Evolutionary conservation across 2,329 filamentous ascomycete genomes (phyloP).

Genomic region (Pleurostoma richardsiae): DNA sequence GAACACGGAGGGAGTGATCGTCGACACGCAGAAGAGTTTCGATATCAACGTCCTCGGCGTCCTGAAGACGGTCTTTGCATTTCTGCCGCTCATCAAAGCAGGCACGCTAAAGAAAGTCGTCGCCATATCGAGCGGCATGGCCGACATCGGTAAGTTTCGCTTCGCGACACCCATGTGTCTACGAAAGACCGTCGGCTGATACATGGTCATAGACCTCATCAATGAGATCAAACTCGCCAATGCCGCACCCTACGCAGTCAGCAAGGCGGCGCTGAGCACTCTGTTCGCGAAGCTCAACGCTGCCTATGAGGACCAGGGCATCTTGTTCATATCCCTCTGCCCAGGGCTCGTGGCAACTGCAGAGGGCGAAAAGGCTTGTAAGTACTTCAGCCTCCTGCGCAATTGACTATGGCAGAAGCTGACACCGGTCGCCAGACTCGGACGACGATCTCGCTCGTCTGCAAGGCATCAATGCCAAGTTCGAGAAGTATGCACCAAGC

Average conservation of each 20-base stretch:
- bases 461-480: too few species aligned
- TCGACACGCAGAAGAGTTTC: conserved; percentile 15
- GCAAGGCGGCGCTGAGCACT: conserved; percentile 49
- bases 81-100: conserved; percentile 45
- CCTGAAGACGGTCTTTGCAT: conserved; percentile 46
- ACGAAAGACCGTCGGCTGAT: too few species aligned
- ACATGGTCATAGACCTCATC: conserved; percentile 23
- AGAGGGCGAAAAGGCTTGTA: too few species aligned
- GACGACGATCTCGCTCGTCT: too few species aligned
- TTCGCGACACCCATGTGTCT: too few species aligned
- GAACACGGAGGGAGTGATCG: too few species aligned
- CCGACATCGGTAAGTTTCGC: conserved; percentile 25
- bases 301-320: conserved; percentile 40
- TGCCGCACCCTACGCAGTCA: conserved; percentile 35
- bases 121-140: conserved; percentile 40
- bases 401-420: too few species aligned
- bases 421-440: too few species aligned
- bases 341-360: conserved; percentile 39
- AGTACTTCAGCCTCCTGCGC: too few species aligned
- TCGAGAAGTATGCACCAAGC: conserved; percentile 7
- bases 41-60: conserved; percentile 46
- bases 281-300: conserved; percentile 47
- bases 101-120: conserved; percentile 49
- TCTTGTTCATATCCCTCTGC: conserved; percentile 47
- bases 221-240: conserved; percentile 19